Evolutionary conservation across 306 rosid genomes (phyloP), one percentile per base, ranked within the genome.

Genomic region (Cucumis cinereus): DNA sequence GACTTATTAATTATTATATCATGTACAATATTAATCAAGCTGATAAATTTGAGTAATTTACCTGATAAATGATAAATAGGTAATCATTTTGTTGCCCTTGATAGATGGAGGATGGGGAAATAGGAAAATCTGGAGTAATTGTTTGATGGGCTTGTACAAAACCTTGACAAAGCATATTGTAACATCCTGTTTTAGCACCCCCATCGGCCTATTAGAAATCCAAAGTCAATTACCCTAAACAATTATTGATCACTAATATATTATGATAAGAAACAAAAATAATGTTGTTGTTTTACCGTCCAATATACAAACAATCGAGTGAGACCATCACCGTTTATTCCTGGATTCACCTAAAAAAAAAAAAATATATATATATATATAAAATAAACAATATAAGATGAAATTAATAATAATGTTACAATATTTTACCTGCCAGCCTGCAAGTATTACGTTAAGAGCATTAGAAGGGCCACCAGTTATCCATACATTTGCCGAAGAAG

Each of bases 281-380:
- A n/a, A n/a, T n/a, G n/a, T n/a, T 13, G 6, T 10, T 57, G 1
- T 9, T 69, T 72, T 72, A 81, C 84, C 20, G 60, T 20, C 81
- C 76, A 77, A 62, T 71, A 77, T 12, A 71, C 41, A 77, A 81
- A 77, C 52, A 72, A 7, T 24, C 69, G 53, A 71, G 77, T 72
- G n/a, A 15, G 4, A 54, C 3, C 6, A 38, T 72, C 78, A 0
- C 71, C 60, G 7, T 77, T 71, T 4, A 71, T 6, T 0, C 66
- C 6, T 26, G 26, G 66, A 16, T 77, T 52, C n/a, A 71, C 78
- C 78, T 77, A 26, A 8, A 5, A 28, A 28, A 60, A 3, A 20
- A 13, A 60, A 20, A 1, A 9, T n/a, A n/a, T n/a, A n/a, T n/a
- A n/a, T n/a, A n/a, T n/a, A n/a, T n/a, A 56, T 9, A 20, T 22